phyloP scores from a whole-genome alignment of 306 rosid genomes.

The Prunus kanzakura region DNA sequence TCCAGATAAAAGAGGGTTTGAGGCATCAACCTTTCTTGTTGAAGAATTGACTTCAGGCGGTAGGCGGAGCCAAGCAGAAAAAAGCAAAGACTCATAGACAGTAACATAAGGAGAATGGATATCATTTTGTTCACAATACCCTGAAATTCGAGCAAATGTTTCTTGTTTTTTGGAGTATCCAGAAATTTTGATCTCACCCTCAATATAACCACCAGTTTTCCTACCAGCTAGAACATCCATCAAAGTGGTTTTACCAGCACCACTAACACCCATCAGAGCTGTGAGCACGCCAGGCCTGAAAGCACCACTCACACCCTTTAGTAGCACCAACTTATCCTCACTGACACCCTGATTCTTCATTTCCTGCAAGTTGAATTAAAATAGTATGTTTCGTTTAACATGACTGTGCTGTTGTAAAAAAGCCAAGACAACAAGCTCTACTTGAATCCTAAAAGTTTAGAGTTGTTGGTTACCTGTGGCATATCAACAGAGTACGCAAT shows the following conservation, averaged over 20 bases:
- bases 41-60: conserved; percentile 40
- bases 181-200: conserved; percentile 65
- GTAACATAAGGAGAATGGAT: too few species aligned
- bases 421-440: too few species aligned
- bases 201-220: conserved; percentile 80
- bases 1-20: background rate
- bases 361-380: conserved; percentile 38
- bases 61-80: conserved; percentile 81
- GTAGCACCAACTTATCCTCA: conserved; percentile 62
- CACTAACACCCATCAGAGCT: conserved; percentile 61
- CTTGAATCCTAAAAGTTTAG: background rate
- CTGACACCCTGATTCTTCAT: conserved; percentile 56
- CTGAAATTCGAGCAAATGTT: too few species aligned
- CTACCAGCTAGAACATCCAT: conserved; percentile 94
- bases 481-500: conserved; percentile 29
- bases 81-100: conserved; percentile 52
- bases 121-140: too few species aligned
- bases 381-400: too few species aligned
- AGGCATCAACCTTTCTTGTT: conserved; percentile 47
- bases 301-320: too few species aligned
- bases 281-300: too few species aligned
- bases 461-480: conserved; percentile 47
- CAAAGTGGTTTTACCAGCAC: conserved; percentile 62
- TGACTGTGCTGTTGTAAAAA: background rate
- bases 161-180: conserved; percentile 39